A percentile compares a stretch with the other conserved stretches of the same genome.
phyloP scores from a whole-genome alignment of 2,329 filamentous ascomycete genomes.

The Aspergillus felis region DNA sequence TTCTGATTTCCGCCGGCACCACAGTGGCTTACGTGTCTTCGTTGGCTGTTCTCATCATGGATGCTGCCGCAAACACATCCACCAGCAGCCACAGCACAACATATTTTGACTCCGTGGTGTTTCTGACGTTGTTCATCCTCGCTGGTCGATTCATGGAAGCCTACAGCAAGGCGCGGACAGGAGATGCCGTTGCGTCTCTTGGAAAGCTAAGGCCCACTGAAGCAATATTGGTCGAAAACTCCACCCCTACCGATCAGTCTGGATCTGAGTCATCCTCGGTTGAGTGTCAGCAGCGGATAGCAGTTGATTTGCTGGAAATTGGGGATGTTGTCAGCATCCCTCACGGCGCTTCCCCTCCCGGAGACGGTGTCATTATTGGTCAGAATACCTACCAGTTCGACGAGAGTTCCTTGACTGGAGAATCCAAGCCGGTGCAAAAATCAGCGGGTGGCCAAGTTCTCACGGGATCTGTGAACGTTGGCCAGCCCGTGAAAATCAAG shows the following conservation, averaged over 20 bases:
- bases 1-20: constrained; percentile 84
- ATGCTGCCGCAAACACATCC: constrained; percentile 30
- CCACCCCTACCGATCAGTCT: constrained; percentile 1
- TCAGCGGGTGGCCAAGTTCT: constrained; percentile 40
- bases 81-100: constrained; percentile 53
- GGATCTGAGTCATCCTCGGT: not conserved
- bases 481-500: constrained; percentile 41
- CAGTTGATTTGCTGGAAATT: constrained; percentile 67
- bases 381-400: constrained; percentile 68
- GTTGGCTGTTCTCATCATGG: constrained; percentile 69
- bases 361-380: constrained; percentile 63
- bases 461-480: constrained; percentile 47
- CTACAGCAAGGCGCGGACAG: constrained; percentile 87
- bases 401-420: constrained; percentile 77
- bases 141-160: constrained; percentile 61
- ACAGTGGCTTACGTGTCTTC: constrained; percentile 84
- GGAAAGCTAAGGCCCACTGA: constrained; percentile 73
- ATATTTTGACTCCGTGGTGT: constrained; percentile 93
- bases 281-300: constrained; percentile 42
- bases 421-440: constrained; percentile 46
- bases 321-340: constrained; percentile 72
- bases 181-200: constrained; percentile 76
- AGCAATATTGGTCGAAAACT: constrained; percentile 59
- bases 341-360: constrained; percentile 78
- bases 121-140: constrained; percentile 83